phyloP scores from a whole-genome alignment of 2,329 filamentous ascomycete species.

The Cercospora brassicicola region DNA sequence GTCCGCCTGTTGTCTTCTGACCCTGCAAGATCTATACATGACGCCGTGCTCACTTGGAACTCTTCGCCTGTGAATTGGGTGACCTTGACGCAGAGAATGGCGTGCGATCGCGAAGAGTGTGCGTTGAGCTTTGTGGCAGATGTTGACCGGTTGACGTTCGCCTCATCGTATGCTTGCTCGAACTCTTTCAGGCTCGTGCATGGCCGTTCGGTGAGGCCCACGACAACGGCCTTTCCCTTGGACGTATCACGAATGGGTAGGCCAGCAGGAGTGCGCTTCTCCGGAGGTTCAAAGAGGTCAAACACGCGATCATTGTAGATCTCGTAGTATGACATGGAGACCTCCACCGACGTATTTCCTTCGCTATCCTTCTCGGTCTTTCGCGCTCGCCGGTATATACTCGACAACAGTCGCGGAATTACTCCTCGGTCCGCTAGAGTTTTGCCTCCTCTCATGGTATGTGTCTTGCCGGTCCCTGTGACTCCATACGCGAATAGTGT shows the following conservation, averaged over 20 bases:
- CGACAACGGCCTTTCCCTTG: slow-evolving; percentile 91
- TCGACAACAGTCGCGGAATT: slow-evolving; percentile 58
- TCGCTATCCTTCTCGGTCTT: slow-evolving; percentile 53
- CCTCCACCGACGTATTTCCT: slow-evolving; percentile 67
- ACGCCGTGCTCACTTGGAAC: slow-evolving; percentile 76
- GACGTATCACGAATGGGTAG: slow-evolving; percentile 83
- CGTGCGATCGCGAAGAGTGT: slow-evolving; percentile 95
- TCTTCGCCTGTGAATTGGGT: slow-evolving; percentile 70
- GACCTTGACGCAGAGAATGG: slow-evolving; percentile 87
- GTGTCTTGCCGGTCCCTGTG: slow-evolving; percentile 96
- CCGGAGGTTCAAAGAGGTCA: slow-evolving; percentile 80
- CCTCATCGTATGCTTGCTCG: slow-evolving; percentile 80
- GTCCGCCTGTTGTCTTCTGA: slow-evolving; percentile 94
- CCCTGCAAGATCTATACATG: slow-evolving; percentile 90
- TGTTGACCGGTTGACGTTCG: slow-evolving; percentile 84
- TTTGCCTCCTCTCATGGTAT: slow-evolving; percentile 74
- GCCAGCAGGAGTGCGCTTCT: slow-evolving; percentile 85
- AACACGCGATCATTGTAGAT: slow-evolving; percentile 97
- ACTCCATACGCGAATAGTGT: slow-evolving; percentile 96
- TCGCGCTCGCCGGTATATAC: slow-evolving; percentile 69
- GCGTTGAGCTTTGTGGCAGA: slow-evolving; percentile 96
- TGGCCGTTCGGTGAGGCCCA: slow-evolving; percentile 78
- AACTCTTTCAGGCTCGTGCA: slow-evolving; percentile 86
- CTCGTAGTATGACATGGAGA: slow-evolving; percentile 75
- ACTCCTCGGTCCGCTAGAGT: slow-evolving; percentile 65